Evolutionary conservation across 2,329 filamentous ascomycete genomes (phyloP).

Genomic region (Aspergillus proliferans): DNA sequence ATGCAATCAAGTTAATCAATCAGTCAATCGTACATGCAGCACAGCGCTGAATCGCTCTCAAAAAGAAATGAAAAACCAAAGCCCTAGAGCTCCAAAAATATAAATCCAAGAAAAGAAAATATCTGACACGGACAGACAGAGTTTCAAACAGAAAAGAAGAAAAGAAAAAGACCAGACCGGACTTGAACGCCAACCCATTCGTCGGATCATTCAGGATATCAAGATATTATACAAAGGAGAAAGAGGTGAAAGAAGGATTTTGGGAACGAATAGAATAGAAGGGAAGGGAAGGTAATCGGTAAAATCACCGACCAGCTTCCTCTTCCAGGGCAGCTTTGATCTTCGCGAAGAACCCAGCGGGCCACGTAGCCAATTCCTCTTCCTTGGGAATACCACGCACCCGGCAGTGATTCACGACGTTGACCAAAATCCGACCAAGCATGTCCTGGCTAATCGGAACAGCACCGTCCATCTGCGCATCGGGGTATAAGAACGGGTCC

Average conservation of each 20-base stretch:
- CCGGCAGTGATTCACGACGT: constrained; percentile 55
- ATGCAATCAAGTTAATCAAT: constrained; percentile 2
- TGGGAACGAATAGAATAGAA: constrained; percentile 5
- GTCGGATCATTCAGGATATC: constrained; percentile 23
- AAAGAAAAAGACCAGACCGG: constrained; percentile 1
- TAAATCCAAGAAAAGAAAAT: constrained; percentile 8
- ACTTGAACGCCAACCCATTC: constrained; percentile 11
- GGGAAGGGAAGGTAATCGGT: constrained; percentile 4
- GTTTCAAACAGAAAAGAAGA: constrained; percentile 8
- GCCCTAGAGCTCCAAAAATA: constrained; percentile 5
- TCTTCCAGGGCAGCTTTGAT: constrained; percentile 42
- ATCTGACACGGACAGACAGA: constrained; percentile 2
- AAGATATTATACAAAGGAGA: constrained; percentile 11
- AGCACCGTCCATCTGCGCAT: constrained; percentile 39
- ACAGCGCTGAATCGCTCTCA: constrained; percentile 12
- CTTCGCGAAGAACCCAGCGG: constrained; percentile 43
- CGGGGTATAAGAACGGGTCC: constrained; percentile 55
- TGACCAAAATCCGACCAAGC: constrained; percentile 53
- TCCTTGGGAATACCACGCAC: constrained; percentile 51
- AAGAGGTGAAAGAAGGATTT: constrained; percentile 20
- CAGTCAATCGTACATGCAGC: constrained; percentile 1
- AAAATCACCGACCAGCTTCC: constrained; percentile 25
- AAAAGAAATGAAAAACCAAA: not conserved
- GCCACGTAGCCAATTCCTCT: constrained; percentile 49
- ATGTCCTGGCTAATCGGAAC: constrained; percentile 53